Evolutionary conservation across 1,284 basidiomycete species (phyloP).

Genomic region (Exsudoporus floridanus): DNA sequence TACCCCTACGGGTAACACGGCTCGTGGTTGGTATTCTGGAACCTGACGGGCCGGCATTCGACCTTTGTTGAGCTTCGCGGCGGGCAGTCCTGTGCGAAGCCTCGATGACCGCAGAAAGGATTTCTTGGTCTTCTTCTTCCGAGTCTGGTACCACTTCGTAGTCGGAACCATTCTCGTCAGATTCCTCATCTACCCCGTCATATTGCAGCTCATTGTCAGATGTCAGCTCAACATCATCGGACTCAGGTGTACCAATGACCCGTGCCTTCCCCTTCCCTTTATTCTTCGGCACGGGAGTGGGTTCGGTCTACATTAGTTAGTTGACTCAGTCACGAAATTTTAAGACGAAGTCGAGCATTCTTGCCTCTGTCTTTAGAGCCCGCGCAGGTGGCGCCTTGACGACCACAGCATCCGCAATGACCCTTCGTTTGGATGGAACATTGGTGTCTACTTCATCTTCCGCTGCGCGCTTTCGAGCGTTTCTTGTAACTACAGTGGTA

Average conservation of each 20-base stretch:
- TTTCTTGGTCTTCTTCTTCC: constrained; percentile 56
- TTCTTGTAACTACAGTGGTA: constrained; percentile 11
- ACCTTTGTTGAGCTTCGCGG: constrained; percentile 39
- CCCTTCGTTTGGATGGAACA: constrained; percentile 45
- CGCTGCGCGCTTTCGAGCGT: constrained; percentile 34
- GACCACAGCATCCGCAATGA: constrained; percentile 40
- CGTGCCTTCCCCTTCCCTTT: constrained; percentile 46
- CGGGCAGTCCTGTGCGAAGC: constrained; percentile 49
- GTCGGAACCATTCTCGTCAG: constrained; percentile 58
- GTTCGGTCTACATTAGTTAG: constrained; percentile 12
- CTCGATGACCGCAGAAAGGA: constrained; percentile 52
- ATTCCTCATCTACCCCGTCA: constrained; percentile 46
- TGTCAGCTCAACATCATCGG: constrained; percentile 30
- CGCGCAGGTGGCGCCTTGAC: constrained; percentile 45
- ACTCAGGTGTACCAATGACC: constrained; percentile 27
- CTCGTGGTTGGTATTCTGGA: constrained; percentile 37
- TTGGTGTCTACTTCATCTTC: constrained; percentile 30
- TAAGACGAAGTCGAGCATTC: constrained; percentile 4
- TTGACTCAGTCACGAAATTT: constrained; percentile 12
- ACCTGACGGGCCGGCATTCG: constrained; percentile 44
- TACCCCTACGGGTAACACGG: constrained; percentile 38
- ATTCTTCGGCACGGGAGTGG: constrained; percentile 18
- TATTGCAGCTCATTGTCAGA: constrained; percentile 44
- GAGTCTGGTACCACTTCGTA: constrained; percentile 39
- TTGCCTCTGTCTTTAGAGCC: constrained; percentile 39